Base-by-base conservation (phyloP, 176 grass and related monocot species). In the Eleusine indica region DNA sequence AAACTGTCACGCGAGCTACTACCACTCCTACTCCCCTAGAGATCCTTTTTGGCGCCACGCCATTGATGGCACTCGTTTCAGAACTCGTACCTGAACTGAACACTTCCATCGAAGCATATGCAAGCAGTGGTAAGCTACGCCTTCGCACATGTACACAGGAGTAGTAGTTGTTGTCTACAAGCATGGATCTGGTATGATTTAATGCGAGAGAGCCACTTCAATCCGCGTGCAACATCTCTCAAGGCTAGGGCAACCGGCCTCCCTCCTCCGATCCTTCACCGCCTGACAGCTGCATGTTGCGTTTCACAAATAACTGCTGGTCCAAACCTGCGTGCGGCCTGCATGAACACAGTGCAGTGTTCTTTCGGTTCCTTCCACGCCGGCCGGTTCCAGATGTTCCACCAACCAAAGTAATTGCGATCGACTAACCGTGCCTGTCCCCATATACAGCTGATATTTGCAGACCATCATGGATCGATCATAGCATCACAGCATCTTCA, bases 321-420 rank as follows among this genome's bases (percentile, higher is more conserved):
- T 70, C 64, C 73, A 78, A 30, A 64, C 6, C 60, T 37, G 6
- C 60, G 69, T 64, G 29, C 53, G n/a, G 48, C 0, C 60, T 66
- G 43, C 76, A 28, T 6, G 3, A 10, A 77, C 73, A 77, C 73
- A 71, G 80, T 83, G 80, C 35, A 54, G 63, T 77, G 49, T 77
- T 85, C 49, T 77, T 80, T 80, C 44, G 46, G 76, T 80, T 73
- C 44, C 68, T 53, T 66, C 62, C 57, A 38, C 8, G 73, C 79
- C 47, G 67, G 9, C 66, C 37, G 73, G 30, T 61, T 9, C 30
- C 65, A 47, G 47, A 25, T 25, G 61, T 78, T 64, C 43, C 63
- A 89, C 64, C 71, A 65, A 85, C 71, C 71, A 38, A 42, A 85
- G 54, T 88, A 84, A 88, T 83, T 83, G 73, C 73, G 1, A 4